phyloP scores from a whole-genome alignment of 148 eudicot genomes.

The Limonium bicolor region DNA sequence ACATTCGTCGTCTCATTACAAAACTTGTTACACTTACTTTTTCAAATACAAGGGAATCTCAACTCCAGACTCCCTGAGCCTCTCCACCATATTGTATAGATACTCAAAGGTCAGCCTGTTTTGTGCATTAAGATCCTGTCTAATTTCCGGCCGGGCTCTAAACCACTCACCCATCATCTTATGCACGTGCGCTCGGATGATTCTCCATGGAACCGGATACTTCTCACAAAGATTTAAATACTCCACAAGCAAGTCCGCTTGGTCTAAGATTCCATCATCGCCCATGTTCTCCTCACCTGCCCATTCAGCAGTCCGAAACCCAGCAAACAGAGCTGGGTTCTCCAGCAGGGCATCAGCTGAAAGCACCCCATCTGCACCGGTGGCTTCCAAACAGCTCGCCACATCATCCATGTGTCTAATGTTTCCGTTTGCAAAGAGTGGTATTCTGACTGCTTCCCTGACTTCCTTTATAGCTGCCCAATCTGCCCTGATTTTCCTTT shows the following conservation, averaged over 20 bases:
- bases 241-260: conserved; percentile 52
- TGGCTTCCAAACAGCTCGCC: conserved; percentile 48
- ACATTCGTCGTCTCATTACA: too few relatives aligned
- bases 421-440: conserved; percentile 89
- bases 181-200: conserved; percentile 81
- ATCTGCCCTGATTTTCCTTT: conserved; percentile 65
- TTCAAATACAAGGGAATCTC: conserved; percentile 47
- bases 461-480: conserved; percentile 63
- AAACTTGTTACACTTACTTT: conserved; percentile 15
- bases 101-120: conserved; percentile 54
- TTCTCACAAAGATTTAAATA: conserved; percentile 75
- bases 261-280: conserved; percentile 43
- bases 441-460: conserved; percentile 59
- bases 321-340: conserved; percentile 92
- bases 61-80: conserved; percentile 42
- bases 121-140: conserved; percentile 72
- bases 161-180: conserved; percentile 95
- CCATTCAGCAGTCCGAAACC: conserved; percentile 81
- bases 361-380: conserved; percentile 79
- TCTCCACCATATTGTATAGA: conserved; percentile 51
- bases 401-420: conserved; percentile 83
- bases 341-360: conserved; percentile 94
- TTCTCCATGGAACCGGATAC: conserved; percentile 94
- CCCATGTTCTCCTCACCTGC: conserved; percentile 17
- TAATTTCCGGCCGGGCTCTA: conserved; percentile 50